Base-by-base conservation (phyloP, 2,329 filamentous ascomycete genomes). In the Aspergillus alliaceus region DNA sequence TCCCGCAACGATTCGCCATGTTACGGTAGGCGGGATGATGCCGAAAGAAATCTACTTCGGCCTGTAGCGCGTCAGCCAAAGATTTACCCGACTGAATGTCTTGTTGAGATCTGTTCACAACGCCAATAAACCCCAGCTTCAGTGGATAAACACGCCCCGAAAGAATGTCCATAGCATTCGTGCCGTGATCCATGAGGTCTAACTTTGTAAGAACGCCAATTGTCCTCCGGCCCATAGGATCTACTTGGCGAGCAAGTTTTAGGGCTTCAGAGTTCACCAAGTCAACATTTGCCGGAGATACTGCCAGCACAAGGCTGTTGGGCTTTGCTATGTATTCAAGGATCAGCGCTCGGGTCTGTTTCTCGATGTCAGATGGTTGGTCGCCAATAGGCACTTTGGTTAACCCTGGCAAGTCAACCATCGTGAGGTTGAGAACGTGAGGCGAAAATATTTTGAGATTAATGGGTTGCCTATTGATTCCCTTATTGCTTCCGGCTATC, bases 381-480 rank as follows among this genome's bases (percentile, higher is more conserved):
- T 99, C 95, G 64, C 95, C 95, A 74, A 99, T 98, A 29, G 95
- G 95, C 58, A 97, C 93, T 84, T 99, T 98, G 69, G 95, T 99
- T 72, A 99, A 80, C 67, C 95, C 95, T 3, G 95, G 95, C 70
- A 99, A 78, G 82, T 99, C 95, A 59, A 99, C 95, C 68, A 99
- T 81, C 2, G 95, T 99, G 77, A 99, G 82, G 77, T 96, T 99
- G 59, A 99, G 85, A 59, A 99, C 95, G 75, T 97, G 90, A 24
- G 95, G 93, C 46, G 95, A 98, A 80, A 96, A 99, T 62, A 99
- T 95, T 75, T 98, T 98, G 65, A 99, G 85, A 78, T 99, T 98
- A 76, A 99, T 99, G 58, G 95, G 92, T 73, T 96, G 91, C 62
- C 95, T 84, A 76, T 96, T 97, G 80, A 99, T 99, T 69, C 95